Evolutionary conservation across 257 asterid genomes (phyloP).

Genomic region (Lavandula angustifolia): DNA sequence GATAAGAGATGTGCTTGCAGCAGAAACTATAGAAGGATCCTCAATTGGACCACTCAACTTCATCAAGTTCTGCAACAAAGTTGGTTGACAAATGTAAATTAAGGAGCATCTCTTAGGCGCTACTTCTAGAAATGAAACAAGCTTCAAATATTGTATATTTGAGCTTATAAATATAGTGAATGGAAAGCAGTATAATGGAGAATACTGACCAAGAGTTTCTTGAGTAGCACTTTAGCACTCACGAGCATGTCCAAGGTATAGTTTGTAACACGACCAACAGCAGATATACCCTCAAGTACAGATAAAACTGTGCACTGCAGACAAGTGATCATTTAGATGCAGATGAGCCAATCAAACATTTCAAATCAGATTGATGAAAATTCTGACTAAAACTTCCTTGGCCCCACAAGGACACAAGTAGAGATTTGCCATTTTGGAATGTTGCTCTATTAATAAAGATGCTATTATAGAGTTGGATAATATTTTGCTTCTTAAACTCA

Average conservation of each 20-base stretch:
- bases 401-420: constrained; percentile 1
- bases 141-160: background rate
- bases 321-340: constrained; percentile 20
- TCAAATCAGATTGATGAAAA: constrained; percentile 10
- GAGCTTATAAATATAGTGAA: background rate
- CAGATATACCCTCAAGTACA: constrained; percentile 62
- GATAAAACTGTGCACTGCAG: constrained; percentile 69
- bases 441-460: constrained; percentile 3
- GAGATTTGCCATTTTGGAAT: constrained; percentile 13
- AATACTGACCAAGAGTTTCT: constrained; percentile 71
- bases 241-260: constrained; percentile 64
- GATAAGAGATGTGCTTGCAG: constrained; percentile 59
- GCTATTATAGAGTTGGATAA: constrained; percentile 9
- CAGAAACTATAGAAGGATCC: constrained; percentile 82
- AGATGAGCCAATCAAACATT: constrained; percentile 9
- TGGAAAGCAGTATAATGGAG: constrained; percentile 14
- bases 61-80: constrained; percentile 43
- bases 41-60: constrained; percentile 43
- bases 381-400: constrained; percentile 10
- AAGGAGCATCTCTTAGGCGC: constrained; percentile 6
- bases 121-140: constrained; percentile 23
- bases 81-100: constrained; percentile 8
- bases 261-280: constrained; percentile 47
- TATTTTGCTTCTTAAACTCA: background rate
- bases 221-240: constrained; percentile 67